A percentile compares a stretch with the other conserved stretches of the same genome.
Conservation (phyloP, 164 flowering plant genomes). For the Piper longum region DNA sequence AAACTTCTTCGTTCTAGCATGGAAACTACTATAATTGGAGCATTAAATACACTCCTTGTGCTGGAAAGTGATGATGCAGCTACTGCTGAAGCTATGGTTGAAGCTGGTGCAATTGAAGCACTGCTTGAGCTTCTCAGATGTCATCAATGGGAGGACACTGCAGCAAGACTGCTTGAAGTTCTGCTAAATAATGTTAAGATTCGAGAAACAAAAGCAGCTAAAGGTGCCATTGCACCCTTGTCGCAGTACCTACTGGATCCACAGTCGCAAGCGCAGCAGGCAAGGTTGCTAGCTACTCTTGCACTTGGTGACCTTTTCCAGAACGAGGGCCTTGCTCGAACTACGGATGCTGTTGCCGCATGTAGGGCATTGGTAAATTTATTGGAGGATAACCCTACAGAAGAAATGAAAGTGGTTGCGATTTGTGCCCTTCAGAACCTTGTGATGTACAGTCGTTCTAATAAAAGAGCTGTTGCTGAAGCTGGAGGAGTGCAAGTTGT, state of each 20-base stretch:
- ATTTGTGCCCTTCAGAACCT: slow-evolving; percentile 97
- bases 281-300: slow-evolving; percentile 77
- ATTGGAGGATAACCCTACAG: slow-evolving; percentile 96
- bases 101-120: slow-evolving; percentile 33
- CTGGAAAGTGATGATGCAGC: slow-evolving; percentile 88
- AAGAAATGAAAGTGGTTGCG: slow-evolving; percentile 98
- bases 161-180: slow-evolving; percentile 24
- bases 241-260: slow-evolving; percentile 98
- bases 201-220: slow-evolving; percentile 75
- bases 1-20: slow-evolving; percentile 81
- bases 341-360: slow-evolving; percentile 85
- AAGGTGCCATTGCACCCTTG: slow-evolving; percentile 70
- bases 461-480: slow-evolving; percentile 99
- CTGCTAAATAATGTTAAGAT: slow-evolving; percentile 45
- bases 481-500: slow-evolving; percentile 98
- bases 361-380: slow-evolving; percentile 93
- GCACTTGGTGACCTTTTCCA: slow-evolving; percentile 97
- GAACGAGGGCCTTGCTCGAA: slow-evolving; percentile 82
- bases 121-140: slow-evolving; percentile 23
- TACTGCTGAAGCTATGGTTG: slow-evolving; percentile 98
- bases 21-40: slow-evolving; percentile 73
- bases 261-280: slow-evolving; percentile 93
- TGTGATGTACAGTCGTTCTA: slow-evolving; percentile 87
- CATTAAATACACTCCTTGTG: slow-evolving; percentile 86
- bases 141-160: slow-evolving; percentile 27